phyloP scores from a whole-genome alignment of 2,329 filamentous ascomycete species.

The Epichloe sp. region DNA sequence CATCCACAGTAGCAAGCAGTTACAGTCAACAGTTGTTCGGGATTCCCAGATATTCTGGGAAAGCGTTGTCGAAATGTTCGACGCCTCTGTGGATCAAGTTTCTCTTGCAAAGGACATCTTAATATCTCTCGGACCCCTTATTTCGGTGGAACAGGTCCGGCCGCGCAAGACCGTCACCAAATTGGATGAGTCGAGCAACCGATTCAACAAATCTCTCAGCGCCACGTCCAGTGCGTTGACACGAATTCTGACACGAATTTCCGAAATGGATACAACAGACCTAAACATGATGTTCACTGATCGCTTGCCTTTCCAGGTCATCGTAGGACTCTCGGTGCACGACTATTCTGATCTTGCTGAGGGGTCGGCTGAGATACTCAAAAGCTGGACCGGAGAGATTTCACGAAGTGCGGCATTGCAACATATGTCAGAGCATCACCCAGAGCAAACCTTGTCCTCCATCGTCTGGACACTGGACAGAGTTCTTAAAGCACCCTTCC shows the following conservation, averaged over 20 bases:
- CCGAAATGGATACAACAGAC: conserved; percentile 58
- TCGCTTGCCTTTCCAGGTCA: conserved; percentile 53
- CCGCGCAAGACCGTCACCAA: conserved; percentile 33
- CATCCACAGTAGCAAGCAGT: conserved; percentile 44
- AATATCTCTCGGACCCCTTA: conserved; percentile 54
- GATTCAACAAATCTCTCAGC: conserved; percentile 64
- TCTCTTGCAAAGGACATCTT: conserved; percentile 64
- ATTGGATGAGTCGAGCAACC: conserved; percentile 30
- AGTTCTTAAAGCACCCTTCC: conserved; percentile 21
- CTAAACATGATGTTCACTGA: conserved; percentile 58
- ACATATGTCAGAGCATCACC: conserved; percentile 26
- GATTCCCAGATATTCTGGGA: conserved; percentile 41
- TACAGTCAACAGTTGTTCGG: conserved; percentile 55
- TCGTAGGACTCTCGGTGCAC: conserved; percentile 70
- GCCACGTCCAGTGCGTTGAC: conserved; percentile 47
- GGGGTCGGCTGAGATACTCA: conserved; percentile 69
- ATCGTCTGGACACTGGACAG: conserved; percentile 30
- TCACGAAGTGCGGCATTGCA: conserved; percentile 28
- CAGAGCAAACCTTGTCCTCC: conserved; percentile 27
- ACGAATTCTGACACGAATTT: conserved; percentile 63
- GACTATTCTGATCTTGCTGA: conserved; percentile 69
- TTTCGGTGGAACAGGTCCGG: conserved; percentile 63
- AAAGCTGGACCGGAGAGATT: conserved; percentile 60
- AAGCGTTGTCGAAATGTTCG: conserved; percentile 54
- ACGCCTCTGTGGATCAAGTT: conserved; percentile 57